Base-by-base conservation (phyloP, 208 protist genomes). In the Crithidia mellificae region DNA sequence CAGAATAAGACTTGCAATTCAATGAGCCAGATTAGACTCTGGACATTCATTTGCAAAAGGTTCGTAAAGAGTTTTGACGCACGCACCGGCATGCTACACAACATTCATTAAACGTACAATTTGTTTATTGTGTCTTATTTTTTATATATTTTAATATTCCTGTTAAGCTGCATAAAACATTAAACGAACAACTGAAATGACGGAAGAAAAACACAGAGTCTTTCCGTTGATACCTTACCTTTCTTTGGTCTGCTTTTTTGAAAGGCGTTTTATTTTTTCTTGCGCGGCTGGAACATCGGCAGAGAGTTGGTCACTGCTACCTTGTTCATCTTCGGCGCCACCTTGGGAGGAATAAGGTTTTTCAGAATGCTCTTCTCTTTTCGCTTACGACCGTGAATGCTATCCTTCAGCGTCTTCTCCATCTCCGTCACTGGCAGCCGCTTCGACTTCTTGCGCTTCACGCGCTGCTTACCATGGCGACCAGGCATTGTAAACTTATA, bases 381-480 rank as follows among this genome's bases (percentile, higher is more conserved):
- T 1, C 89, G 76, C 52, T 84, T 85, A 1, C 91, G 76, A 1
- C 85, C 87, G 65, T 96, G 89, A 66, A 96, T 91, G 73, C 91
- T 96, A 61, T 96, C 87, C 63, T 94, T 87, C 49, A 96, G 78
- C 38, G 87, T 86, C 22, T 78, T 68, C 73, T 96, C 88, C 91
- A 96, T 96, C 54, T 93, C 88, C 20, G 85, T 92, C 25, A 82
- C 79, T 30, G 74, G 82, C 24, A 81, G 74, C 14, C 84, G 73
- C 75, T 94, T 96, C 9, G 89, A 94, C 74, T 88, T 90, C 74
- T 96, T 94, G 57, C 84, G 80, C 81, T 93, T 93, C 53, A 92
- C 80, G 55, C 85, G 85, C 81, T 96, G 91, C 79, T 94, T 94
- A 20, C 91, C 91, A 53, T 89, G 80, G 44, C 89, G 84, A 5